Base-by-base conservation (phyloP, 164 flowering plant genomes). In the Magnolia kwangsiensis region DNA sequence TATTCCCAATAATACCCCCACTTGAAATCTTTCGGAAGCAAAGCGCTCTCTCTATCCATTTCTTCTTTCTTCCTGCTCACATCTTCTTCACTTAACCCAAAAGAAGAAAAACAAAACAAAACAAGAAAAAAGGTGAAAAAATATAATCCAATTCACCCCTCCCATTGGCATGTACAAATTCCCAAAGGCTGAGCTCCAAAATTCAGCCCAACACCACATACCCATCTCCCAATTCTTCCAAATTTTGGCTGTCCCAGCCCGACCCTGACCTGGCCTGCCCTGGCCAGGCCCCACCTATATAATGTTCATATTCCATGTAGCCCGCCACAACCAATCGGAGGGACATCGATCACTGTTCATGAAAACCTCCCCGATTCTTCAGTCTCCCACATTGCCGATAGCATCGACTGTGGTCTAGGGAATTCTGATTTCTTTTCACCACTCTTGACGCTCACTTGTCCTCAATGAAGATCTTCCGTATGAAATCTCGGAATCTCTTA, bases 401-500 rank as follows among this genome's bases (percentile, higher is more conserved):
- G 61, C 61, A 2, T 8, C 18, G 61, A 16, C 71, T 4, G 16
- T 4, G 45, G 29, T 31, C 31, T 75, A 63, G 71, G 64, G 70
- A 37, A 51, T 3, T 67, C 31, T 50, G 13, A 5, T 49, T 65
- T 65, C 49, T 29, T 4, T 13, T 21, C 13, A 19, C 7, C 2
- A 31, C 45, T 51, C 4, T 9, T 59, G 6, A 1, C 19, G 29
- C 18, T 68, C 19, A 92, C 84, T 89, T 78, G 76, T 93, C 96
- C 79, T 89, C 91, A 0, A 90, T 74, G 74, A 93, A 93, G 31
- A 86, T 85, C 79, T 92, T 86, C n/a, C 91, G 86, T 0, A 90
- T 81, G 79, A 93, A 93, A 80, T 93, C 90, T 23, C 90, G 82
- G 69, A 93, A 88, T 73, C 98, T 87, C 84, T 86, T 93, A 0